Evolutionary conservation across 352 stramenopile species (phyloP), one percentile per base, ranked within the genome.

Genomic region (Blastocystis hominis): DNA sequence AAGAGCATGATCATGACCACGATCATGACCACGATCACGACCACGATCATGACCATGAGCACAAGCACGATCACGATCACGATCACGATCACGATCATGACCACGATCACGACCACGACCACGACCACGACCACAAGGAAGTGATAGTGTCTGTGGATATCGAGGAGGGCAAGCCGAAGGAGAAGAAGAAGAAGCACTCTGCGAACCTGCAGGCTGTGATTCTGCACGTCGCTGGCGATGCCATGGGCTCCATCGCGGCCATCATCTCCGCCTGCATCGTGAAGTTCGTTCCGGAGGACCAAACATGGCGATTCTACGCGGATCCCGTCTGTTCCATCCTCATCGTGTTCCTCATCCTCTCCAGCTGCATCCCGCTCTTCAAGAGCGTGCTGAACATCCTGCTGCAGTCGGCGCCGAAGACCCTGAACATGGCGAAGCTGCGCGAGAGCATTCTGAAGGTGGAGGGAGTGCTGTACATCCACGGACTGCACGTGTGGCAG

Each of bases 121-220:
- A 94, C 56, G 91, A 91, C 7, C 90, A 92, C n/a, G 76, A 86
- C 0, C 76, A 86, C 34, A 72, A 59, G 53, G 63, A 81, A 7
- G 76, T 30, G 24, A 30, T 30, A 24, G 46, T 62, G 20, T 38
- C 34, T 6, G 46, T 64, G 24, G 54, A 76, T 7, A 47, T 87
- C 13, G 66, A 75, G 38, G n/a, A 30, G 6, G 59, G 4, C 10
- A 61, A 46, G n/a, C 69, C 69, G 62, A 30, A 78, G 44, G 15
- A 75, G 53, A 76, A 72, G 56, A 77, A 77, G 30, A 72, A 69
- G 24, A 87, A 38, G 46, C 91, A 90, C 68, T 95, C 94, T 88
- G 93, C 90, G 78, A 96, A 96, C 89, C 94, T 96, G 91, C 93
- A 96, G 86, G 93, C 93, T 9, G 93, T 96, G 17, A 95, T 95